phyloP scores from a whole-genome alignment of 805 yeast genomes.

The Candida dajiaensis region DNA sequence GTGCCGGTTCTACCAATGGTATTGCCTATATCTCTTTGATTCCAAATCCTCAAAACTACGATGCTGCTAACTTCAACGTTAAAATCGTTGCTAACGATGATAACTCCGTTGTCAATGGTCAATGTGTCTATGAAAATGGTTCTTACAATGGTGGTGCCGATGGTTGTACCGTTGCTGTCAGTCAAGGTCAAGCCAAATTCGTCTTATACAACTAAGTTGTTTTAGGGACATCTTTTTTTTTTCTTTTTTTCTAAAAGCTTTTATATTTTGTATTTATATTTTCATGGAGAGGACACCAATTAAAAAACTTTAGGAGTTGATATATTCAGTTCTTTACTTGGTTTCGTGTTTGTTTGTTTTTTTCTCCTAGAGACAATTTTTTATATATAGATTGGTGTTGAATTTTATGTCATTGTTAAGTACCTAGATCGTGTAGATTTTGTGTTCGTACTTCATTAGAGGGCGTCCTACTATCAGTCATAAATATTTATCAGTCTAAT shows the following conservation, averaged over 20 bases:
- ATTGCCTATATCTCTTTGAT: constrained; percentile 81
- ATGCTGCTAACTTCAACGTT: constrained; percentile 62
- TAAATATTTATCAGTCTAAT: not conserved
- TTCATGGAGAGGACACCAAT: not conserved
- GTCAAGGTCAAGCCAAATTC: constrained; percentile 54
- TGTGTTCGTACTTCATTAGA: too few species aligned
- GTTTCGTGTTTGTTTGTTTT: not conserved
- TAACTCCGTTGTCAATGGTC: constrained; percentile 49
- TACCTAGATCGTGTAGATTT: not conserved
- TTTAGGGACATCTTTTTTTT: not conserved
- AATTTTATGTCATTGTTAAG: not conserved
- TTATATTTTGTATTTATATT: not conserved
- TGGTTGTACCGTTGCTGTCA: constrained; percentile 74
- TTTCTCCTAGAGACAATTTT: not conserved
- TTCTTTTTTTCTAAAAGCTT: too few species aligned
- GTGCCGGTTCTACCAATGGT: constrained; percentile 73
- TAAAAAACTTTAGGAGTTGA: not conserved
- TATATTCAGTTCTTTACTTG: too few species aligned
- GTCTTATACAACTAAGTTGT: constrained; percentile 36
- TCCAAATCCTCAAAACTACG: constrained; percentile 87
- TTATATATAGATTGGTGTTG: not conserved
- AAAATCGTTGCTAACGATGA: constrained; percentile 71
- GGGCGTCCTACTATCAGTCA: not conserved
- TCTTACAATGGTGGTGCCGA: constrained; percentile 61
- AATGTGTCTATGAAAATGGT: constrained; percentile 78